Evolutionary conservation across 2,329 filamentous ascomycete genomes (phyloP).

Genomic region (Penicillium sp.): DNA sequence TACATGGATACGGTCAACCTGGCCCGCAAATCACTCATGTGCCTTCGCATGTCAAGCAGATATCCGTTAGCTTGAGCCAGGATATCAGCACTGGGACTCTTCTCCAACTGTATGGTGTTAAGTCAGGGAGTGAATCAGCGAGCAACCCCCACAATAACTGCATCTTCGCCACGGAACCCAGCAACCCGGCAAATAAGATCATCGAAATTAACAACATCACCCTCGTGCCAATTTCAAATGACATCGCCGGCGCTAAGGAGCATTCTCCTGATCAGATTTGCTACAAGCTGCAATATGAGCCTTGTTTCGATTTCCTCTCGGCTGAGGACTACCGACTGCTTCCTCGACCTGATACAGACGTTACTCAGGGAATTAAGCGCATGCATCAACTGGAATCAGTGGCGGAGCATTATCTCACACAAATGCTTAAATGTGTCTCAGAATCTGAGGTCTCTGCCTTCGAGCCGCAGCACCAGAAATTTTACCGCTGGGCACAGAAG

Average conservation of each 20-base stretch:
- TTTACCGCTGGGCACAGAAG: constrained; percentile 21
- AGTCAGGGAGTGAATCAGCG: constrained; percentile 8
- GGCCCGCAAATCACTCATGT: constrained; percentile 13
- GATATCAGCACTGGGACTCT: constrained; percentile 9
- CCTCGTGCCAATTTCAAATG: constrained; percentile 17
- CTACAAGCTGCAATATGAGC: constrained; percentile 22
- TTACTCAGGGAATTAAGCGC: constrained; percentile 8
- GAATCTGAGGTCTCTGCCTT: constrained; percentile 13
- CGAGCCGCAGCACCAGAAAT: constrained; percentile 16
- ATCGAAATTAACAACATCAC: constrained; percentile 19
- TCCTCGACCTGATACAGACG: constrained; percentile 11
- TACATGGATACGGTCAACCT: constrained; percentile 17
- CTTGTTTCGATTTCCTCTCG: constrained; percentile 22
- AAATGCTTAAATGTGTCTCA: constrained; percentile 10
- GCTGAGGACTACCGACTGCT: constrained; percentile 15
- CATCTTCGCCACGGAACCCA: constrained; percentile 16
- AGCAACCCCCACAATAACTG: constrained; percentile 14
- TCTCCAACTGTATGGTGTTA: constrained; percentile 14
- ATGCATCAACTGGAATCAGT: constrained; percentile 16
- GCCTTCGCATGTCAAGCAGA: constrained; percentile 18
- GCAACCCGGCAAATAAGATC: constrained; percentile 8
- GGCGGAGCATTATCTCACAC: constrained; percentile 16
- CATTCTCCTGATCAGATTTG: constrained; percentile 15
- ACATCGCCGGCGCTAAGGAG: constrained; percentile 16
- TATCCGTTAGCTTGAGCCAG: constrained; percentile 12